Conservation (phyloP, 768 basidiomycete genomes). For the Agrocybe praecox region DNA sequence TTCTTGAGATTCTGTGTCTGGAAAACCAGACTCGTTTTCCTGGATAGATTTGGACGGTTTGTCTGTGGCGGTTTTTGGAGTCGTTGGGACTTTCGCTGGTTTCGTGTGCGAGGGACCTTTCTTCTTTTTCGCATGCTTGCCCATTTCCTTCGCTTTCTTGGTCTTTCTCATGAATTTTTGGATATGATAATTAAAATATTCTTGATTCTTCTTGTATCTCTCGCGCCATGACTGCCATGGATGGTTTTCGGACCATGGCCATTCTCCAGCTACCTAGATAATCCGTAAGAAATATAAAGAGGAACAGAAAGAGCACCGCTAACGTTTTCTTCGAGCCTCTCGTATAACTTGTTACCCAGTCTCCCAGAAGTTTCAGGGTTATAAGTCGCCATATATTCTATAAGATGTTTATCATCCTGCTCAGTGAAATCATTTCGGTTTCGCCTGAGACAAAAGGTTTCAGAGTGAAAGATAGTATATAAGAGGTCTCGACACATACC, state of each 20-base stretch:
- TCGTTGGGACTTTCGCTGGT: not conserved
- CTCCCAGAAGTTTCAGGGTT: slow-evolving; percentile 44
- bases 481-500: no score
- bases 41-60: not conserved
- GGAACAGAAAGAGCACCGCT: not conserved
- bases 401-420: slow-evolving; percentile 17
- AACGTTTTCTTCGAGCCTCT: slow-evolving; percentile 48
- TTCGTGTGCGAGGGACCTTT: not conserved
- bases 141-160: slow-evolving; percentile 7
- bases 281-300: not conserved
- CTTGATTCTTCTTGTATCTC: slow-evolving; percentile 51
- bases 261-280: slow-evolving; percentile 26
- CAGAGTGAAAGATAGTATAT: no score
- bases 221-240: slow-evolving; percentile 67
- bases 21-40: no score
- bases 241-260: slow-evolving; percentile 57
- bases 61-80: not conserved
- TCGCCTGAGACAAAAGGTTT: not conserved
- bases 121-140: slow-evolving; percentile 12
- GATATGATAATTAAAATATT: slow-evolving; percentile 45
- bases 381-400: slow-evolving; percentile 43
- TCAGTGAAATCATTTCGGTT: slow-evolving; percentile 15
- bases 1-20: no score
- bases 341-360: slow-evolving; percentile 46
- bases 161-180: slow-evolving; percentile 1